phyloP scores from a whole-genome alignment of 2,329 filamentous ascomycete genomes.

The Xylariomycetidae sp. region DNA sequence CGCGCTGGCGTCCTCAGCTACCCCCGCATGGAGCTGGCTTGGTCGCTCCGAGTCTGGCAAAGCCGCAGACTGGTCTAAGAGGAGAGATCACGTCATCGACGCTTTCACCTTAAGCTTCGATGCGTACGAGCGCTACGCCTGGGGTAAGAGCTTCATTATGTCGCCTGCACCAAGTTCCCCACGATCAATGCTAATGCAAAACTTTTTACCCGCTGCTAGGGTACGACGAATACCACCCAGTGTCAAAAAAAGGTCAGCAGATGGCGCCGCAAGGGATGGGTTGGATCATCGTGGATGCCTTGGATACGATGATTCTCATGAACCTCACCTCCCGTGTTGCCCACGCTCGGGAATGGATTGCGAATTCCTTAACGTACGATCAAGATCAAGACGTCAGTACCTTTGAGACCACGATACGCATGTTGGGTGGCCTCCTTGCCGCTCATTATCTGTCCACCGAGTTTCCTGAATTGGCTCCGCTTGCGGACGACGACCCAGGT shows the following conservation, averaged over 20 bases:
- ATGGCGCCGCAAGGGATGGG: constrained; percentile 89
- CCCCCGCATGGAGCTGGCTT: constrained; percentile 54
- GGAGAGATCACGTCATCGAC: constrained; percentile 78
- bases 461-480: constrained; percentile 73
- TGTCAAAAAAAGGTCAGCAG: constrained; percentile 71
- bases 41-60: constrained; percentile 36
- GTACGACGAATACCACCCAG: constrained; percentile 81
- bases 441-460: constrained; percentile 90
- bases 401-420: constrained; percentile 96
- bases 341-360: constrained; percentile 85
- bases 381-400: constrained; percentile 95
- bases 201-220: too few relatives aligned
- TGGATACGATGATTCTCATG: constrained; percentile 98
- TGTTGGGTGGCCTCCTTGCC: constrained; percentile 88
- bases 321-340: constrained; percentile 83
- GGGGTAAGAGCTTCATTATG: too few relatives aligned
- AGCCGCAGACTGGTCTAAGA: constrained; percentile 67
- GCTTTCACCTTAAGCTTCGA: constrained; percentile 91
- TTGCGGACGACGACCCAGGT: constrained; percentile 66
- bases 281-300: constrained; percentile 95
- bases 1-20: constrained; percentile 27
- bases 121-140: constrained; percentile 86
- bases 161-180: too few relatives aligned
- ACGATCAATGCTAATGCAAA: too few relatives aligned
- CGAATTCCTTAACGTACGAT: constrained; percentile 75